These are phyloP conservation scores for Didymella exigua DNA, from an alignment of 2,329 filamentous ascomycete genomes.

Conservation along the genomic window DNA sequence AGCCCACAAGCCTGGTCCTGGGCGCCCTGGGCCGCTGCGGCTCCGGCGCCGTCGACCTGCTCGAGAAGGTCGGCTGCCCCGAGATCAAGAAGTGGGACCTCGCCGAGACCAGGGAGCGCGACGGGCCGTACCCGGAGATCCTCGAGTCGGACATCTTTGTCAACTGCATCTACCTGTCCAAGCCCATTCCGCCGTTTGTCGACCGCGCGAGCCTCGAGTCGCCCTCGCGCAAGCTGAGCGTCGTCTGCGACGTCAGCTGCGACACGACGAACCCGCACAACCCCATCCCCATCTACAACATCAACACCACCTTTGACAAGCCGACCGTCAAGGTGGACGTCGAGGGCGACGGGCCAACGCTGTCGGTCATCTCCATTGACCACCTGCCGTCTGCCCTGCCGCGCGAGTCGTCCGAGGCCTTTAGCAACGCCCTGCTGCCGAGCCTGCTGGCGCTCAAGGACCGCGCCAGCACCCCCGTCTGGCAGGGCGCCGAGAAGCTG, in stretches of 20 bases:
- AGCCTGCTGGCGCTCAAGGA: constrained; percentile 79
- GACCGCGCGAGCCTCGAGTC: constrained; percentile 70
- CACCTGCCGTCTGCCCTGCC: constrained; percentile 69
- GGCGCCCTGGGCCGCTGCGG: constrained; percentile 81
- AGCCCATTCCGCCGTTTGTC: constrained; percentile 82
- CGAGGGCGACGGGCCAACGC: constrained; percentile 60
- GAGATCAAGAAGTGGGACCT: constrained; percentile 78
- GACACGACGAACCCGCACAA: constrained; percentile 76
- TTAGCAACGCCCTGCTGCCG: constrained; percentile 78
- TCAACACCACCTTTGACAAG: constrained; percentile 84
- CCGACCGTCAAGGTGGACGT: constrained; percentile 80
- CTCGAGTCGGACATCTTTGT: constrained; percentile 63
- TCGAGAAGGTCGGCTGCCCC: constrained; percentile 73
- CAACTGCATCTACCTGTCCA: constrained; percentile 74
- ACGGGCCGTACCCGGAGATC: constrained; percentile 80
- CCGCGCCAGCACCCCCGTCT: constrained; percentile 74
- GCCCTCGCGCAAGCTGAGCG: constrained; percentile 73
- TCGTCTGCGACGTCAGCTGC: constrained; percentile 62
- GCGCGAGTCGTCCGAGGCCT: constrained; percentile 84
- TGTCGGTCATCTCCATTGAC: constrained; percentile 75
- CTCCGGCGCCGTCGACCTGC: constrained; percentile 80
- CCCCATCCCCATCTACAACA: constrained; percentile 78
- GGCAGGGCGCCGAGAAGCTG: constrained; percentile 81
- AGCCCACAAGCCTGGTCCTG: constrained; percentile 80
- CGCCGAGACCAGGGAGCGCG: constrained; percentile 68